Evolutionary conservation across 495 filamentous ascomycete species (phyloP), one percentile per base, ranked within the genome.

Genomic region (Neurospora tetrasperma): DNA sequence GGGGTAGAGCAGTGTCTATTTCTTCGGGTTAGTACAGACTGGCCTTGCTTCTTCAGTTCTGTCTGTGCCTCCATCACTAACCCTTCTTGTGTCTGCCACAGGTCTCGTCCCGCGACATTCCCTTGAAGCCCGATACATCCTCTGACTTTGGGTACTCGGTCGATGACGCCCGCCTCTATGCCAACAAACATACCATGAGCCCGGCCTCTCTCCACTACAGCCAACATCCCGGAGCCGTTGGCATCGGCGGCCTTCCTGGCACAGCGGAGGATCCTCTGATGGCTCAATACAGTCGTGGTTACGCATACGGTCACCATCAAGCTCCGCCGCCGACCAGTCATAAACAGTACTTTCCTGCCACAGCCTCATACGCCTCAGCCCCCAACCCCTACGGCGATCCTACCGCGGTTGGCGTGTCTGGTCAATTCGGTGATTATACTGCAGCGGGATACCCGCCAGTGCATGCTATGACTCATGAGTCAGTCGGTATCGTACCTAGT

Each of bases 1-100:
- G 90, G 91, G 41, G 85, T 85, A 42, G 86, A 90, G 20, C 83
- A 84, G 35, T 97, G 94, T 81, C 88, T 90, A 62, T 97, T 96
- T 77, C 82, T 94, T 69, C 88, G 94, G 83, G 94, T 66, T 35
- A 66, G 54, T 96, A 88, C 5, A 71, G 23, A 44, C 31, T 1
- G 23, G 75, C 71, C 71, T 74, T 72, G 69, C 74, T 71, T 48
- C 68, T 46, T 59, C 59, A n/a, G 41, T 6, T 44, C 18, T 40
- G 31, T 66, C 38, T 46, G 71, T 40, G 35, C 14, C 41, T 27
- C 18, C 42, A 71, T 18, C 14, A 71, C 66, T 75, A 70, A 74
- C 69, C 72, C 74, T 80, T 66, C 77, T 44, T 59, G 27, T 35
- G 72, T n/a, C 59, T 71, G 72, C 42, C 77, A 62, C 75, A 87